phyloP scores from a whole-genome alignment of 768 basidiomycete genomes.

The Termitomyces sp. region DNA sequence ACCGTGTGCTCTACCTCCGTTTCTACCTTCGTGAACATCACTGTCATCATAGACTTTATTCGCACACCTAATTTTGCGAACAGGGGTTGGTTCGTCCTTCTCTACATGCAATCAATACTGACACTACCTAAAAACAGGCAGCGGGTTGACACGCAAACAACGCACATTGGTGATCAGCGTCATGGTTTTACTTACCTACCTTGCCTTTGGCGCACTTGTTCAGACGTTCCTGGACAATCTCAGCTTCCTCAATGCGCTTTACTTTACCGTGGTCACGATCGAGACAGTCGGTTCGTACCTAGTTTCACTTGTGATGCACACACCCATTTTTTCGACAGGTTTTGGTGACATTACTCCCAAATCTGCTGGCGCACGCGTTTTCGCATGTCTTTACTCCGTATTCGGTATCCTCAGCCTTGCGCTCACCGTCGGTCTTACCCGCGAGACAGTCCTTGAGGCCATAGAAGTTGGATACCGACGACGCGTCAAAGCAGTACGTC shows the following conservation, averaged over 20 bases:
- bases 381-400: constrained; percentile 53
- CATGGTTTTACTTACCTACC: constrained; percentile 69
- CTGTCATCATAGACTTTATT: constrained; percentile 59
- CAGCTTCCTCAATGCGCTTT: constrained; percentile 70
- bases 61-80: constrained; percentile 58
- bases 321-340: constrained; percentile 29
- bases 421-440: constrained; percentile 58
- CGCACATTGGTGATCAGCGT: constrained; percentile 76
- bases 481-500: constrained; percentile 45
- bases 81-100: constrained; percentile 43
- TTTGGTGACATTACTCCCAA: constrained; percentile 74
- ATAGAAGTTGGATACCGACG: constrained; percentile 62
- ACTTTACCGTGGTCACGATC: constrained; percentile 71
- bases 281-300: constrained; percentile 52
- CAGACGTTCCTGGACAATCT: constrained; percentile 51
- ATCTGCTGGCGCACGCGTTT: constrained; percentile 50
- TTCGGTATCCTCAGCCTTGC: constrained; percentile 64
- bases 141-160: constrained; percentile 78
- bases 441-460: constrained; percentile 72
- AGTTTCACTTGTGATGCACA: not conserved
- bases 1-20: constrained; percentile 71
- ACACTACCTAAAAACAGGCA: constrained; percentile 40
- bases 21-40: constrained; percentile 63
- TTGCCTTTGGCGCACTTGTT: constrained; percentile 68
- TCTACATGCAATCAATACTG: not conserved